A percentile compares a stretch with the other conserved stretches of the same genome.
These are phyloP conservation scores for Phylloporus sp. DNA, from an alignment of 768 basidiomycete species.

Conservation along the genomic window DNA sequence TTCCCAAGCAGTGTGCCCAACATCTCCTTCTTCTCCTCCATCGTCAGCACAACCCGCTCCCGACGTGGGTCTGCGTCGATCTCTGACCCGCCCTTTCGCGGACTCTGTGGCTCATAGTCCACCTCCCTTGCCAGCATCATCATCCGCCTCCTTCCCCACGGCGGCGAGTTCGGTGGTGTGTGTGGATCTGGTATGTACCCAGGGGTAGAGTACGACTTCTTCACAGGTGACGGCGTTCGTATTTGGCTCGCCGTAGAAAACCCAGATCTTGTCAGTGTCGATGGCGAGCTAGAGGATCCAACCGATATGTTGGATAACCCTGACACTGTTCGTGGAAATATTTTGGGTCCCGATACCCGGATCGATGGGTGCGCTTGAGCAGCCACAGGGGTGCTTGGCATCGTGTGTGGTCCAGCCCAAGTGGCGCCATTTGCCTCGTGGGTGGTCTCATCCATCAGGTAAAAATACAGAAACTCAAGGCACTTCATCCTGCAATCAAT, in stretches of 20 bases:
- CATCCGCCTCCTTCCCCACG: constrained; percentile 31
- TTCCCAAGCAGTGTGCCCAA: constrained; percentile 84
- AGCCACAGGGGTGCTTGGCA: constrained; percentile 30
- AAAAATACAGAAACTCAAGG: constrained; percentile 92
- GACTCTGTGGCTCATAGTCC: constrained; percentile 71
- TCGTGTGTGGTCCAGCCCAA: constrained; percentile 25
- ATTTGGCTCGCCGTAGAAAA: constrained; percentile 36
- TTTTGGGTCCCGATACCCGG: constrained; percentile 18
- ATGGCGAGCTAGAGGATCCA: constrained; percentile 23
- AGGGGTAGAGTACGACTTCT: constrained; percentile 32
- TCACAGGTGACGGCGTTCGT: constrained; percentile 40
- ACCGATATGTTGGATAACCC: constrained; percentile 17
- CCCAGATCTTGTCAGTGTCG: constrained; percentile 33
- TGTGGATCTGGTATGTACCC: constrained; percentile 14
- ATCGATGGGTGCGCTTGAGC: constrained; percentile 20
- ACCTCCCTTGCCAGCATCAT: constrained; percentile 68
- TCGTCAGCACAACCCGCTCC: constrained; percentile 43
- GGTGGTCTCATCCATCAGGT: constrained; percentile 78
- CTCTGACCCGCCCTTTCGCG: constrained; percentile 43
- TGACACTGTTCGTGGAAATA: constrained; percentile 23
- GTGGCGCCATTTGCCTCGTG: constrained; percentile 4
- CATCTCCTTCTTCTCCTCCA: constrained; percentile 79
- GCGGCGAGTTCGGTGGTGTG: constrained; percentile 26
- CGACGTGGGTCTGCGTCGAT: constrained; percentile 23
- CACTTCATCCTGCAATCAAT: constrained; percentile 78